Evolutionary conservation across 164 flowering plant species (phyloP).

Genomic region (Macadamia integrifolia): DNA sequence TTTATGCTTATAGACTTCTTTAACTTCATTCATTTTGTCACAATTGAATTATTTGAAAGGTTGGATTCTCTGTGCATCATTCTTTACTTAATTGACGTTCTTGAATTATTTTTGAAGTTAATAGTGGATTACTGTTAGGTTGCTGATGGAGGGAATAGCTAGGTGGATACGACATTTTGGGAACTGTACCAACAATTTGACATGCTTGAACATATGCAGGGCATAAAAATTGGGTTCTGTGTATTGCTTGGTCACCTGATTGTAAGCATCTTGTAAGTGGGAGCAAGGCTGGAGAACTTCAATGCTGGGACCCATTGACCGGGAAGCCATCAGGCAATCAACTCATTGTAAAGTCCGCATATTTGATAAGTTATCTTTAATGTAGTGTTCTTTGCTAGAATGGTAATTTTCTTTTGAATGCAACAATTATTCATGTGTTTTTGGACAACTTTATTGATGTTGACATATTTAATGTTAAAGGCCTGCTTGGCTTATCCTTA

Average conservation of each 20-base stretch:
- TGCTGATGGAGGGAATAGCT: no score
- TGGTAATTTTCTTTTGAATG: neutral
- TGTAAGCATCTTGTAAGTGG: conserved; percentile 94
- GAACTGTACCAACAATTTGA: no score
- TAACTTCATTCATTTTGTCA: no score
- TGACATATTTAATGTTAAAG: no score
- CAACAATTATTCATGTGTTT: no score
- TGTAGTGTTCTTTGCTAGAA: neutral
- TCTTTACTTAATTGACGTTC: neutral
- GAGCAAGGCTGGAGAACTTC: conserved; percentile 86
- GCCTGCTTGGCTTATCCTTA: no score
- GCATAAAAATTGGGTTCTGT: conserved; percentile 96
- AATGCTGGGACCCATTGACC: conserved; percentile 81
- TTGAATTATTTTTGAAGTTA: neutral
- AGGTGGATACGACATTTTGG: neutral
- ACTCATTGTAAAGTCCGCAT: conserved; percentile 42
- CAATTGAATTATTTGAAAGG: neutral
- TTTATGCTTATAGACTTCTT: no score
- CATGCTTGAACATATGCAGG: conserved; percentile 37
- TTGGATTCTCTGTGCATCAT: neutral
- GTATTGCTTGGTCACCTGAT: conserved; percentile 98
- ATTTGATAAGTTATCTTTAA: neutral
- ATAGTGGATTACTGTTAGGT: no score
- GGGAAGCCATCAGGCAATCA: conserved; percentile 80
- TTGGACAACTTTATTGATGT: no score